Conservation (phyloP, 148 eudicot species). For the Polygonum maritimum region DNA sequence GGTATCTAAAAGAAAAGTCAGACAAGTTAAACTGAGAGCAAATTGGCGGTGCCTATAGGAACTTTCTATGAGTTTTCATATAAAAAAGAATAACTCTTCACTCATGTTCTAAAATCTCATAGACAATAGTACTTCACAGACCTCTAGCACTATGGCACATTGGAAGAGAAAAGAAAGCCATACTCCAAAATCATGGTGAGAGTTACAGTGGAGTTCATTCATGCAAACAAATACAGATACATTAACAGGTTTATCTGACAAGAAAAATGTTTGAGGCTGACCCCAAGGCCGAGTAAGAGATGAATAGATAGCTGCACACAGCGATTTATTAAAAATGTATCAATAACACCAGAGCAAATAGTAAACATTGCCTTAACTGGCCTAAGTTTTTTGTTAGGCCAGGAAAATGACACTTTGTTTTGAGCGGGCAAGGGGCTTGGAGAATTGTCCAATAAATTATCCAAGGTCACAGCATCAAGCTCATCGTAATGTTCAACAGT, state of each 20-base stretch:
- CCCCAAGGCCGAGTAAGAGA: background rate
- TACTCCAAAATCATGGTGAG: background rate
- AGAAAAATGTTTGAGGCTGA: background rate
- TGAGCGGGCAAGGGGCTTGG: background rate
- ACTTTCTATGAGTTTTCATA: background rate
- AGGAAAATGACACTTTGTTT: background rate
- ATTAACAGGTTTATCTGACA: background rate
- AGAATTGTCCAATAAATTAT: background rate
- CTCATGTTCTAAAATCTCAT: background rate
- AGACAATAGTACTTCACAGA: background rate
- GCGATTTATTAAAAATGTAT: background rate
- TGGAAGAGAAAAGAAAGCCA: background rate
- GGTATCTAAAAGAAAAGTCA: slow-evolving; percentile 56
- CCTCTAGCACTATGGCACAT: background rate
- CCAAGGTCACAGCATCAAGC: background rate
- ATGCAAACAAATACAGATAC: background rate
- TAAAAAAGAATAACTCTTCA: background rate
- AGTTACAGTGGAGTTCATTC: background rate
- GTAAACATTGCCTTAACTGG: background rate
- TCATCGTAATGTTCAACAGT: background rate
- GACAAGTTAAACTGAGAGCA: background rate
- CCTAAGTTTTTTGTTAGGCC: background rate
- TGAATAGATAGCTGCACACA: background rate
- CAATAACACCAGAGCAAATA: background rate
- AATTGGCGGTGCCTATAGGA: background rate